These are phyloP conservation scores for Colletotrichum echinochloae DNA, from an alignment of 2,329 filamentous ascomycete species.

Conservation along the genomic window DNA sequence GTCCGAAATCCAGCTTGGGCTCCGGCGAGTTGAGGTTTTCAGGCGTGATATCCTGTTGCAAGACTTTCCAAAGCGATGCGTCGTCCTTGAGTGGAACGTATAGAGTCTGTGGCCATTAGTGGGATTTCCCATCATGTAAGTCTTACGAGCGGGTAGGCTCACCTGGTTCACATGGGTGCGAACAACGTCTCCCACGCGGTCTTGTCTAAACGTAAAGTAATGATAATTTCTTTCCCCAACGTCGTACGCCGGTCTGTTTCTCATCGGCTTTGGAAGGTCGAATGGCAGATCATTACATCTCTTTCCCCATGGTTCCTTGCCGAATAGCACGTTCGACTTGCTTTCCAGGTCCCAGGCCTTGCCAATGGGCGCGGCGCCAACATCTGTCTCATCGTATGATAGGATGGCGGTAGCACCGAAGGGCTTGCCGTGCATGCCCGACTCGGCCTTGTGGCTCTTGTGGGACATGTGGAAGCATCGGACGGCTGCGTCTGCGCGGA, in stretches of 20 bases:
- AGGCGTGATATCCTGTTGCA: conserved; percentile 24
- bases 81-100: conserved; percentile 39
- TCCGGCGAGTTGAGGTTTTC: conserved; percentile 30
- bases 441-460: conserved; percentile 26
- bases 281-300: conserved; percentile 42
- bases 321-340: conserved; percentile 20
- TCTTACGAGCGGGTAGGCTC: neutral
- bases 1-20: conserved; percentile 34
- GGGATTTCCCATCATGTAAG: neutral
- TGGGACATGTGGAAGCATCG: conserved; percentile 39
- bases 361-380: conserved; percentile 29
- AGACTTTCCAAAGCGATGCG: conserved; percentile 35
- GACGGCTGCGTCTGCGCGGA: conserved; percentile 47
- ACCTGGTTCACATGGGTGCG: conserved; percentile 34
- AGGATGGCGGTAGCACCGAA: conserved; percentile 40
- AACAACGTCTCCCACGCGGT: conserved; percentile 24
- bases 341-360: conserved; percentile 36
- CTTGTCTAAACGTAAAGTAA: conserved; percentile 37
- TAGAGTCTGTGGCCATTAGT: conserved; percentile 26
- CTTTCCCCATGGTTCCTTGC: conserved; percentile 34
- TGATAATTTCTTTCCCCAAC: conserved; percentile 40
- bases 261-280: conserved; percentile 40
- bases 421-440: conserved; percentile 24
- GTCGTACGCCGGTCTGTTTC: conserved; percentile 40
- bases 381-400: conserved; percentile 41